Conservation (phyloP, 2,329 filamentous ascomycete species). For the Beauveria scarabaeidicola region DNA sequence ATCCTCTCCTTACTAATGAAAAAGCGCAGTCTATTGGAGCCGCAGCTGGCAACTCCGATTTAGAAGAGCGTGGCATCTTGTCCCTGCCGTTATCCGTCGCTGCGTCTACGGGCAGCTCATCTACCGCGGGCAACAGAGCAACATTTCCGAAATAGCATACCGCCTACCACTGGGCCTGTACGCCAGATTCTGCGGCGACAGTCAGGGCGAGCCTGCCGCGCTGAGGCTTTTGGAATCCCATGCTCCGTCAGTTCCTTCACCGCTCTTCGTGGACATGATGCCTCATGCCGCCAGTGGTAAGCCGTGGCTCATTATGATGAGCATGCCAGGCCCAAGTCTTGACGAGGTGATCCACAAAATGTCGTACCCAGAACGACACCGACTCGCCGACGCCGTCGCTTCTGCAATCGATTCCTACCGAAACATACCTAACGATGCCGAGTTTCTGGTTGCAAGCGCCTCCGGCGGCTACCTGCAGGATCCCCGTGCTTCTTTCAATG, state of each 20-base stretch:
- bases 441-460: slow-evolving; percentile 25
- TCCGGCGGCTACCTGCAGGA: slow-evolving; percentile 21
- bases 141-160: not conserved
- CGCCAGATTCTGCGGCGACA: slow-evolving; percentile 2
- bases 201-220: not conserved
- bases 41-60: not conserved
- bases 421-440: slow-evolving; percentile 13
- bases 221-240: not conserved
- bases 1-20: not conserved
- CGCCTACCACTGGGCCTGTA: not conserved
- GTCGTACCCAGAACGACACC: not conserved
- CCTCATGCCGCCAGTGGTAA: not conserved
- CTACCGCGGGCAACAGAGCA: not conserved
- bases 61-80: not conserved
- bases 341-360: slow-evolving; percentile 15
- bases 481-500: slow-evolving; percentile 15
- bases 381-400: not conserved
- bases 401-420: not conserved
- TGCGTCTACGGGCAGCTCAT: not conserved
- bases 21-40: not conserved
- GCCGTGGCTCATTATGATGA: not conserved
- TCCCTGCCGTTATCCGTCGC: not conserved
- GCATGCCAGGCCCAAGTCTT: not conserved
- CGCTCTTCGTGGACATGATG: not conserved
- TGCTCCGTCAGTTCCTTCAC: not conserved